phyloP scores from a whole-genome alignment of 176 grass and related monocot species.

The Guadua angustifolia region DNA sequence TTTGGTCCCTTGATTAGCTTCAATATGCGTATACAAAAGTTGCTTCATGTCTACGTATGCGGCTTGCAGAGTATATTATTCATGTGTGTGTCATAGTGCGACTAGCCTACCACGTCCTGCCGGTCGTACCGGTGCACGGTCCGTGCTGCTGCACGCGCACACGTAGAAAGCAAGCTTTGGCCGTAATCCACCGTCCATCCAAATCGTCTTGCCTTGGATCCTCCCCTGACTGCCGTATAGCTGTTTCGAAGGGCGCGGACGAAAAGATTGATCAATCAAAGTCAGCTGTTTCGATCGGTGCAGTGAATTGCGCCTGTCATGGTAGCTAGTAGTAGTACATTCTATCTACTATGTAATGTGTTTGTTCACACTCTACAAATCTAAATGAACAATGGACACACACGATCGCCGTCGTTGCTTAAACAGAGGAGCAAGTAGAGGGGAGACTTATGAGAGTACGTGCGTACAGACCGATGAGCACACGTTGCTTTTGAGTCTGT shows the following conservation, averaged over 20 bases:
- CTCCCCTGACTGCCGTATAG: not conserved
- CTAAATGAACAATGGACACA: not conserved
- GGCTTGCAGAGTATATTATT: too few relatives aligned
- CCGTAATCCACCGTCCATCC: not conserved
- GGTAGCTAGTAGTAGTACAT: not conserved
- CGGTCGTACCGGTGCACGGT: not conserved
- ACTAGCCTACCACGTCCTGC: not conserved
- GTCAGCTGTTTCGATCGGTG: not conserved
- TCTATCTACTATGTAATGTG: too few relatives aligned
- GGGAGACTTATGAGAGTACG: too few relatives aligned
- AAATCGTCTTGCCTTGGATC: conserved; percentile 22
- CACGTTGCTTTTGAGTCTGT: not conserved
- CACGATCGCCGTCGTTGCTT: not conserved
- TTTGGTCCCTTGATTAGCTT: too few relatives aligned
- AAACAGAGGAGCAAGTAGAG: not conserved
- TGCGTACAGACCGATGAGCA: not conserved
- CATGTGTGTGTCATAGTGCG: not conserved
- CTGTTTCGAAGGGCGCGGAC: not conserved
- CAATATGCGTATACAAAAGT: too few relatives aligned
- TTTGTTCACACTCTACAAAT: not conserved
- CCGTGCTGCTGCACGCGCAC: not conserved
- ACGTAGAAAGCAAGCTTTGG: not conserved
- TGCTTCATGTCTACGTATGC: too few relatives aligned
- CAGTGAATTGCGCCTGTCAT: not conserved
- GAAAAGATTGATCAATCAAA: not conserved